Conservation (phyloP, 2,329 filamentous ascomycete genomes). For the Atkinsonella texensis region DNA sequence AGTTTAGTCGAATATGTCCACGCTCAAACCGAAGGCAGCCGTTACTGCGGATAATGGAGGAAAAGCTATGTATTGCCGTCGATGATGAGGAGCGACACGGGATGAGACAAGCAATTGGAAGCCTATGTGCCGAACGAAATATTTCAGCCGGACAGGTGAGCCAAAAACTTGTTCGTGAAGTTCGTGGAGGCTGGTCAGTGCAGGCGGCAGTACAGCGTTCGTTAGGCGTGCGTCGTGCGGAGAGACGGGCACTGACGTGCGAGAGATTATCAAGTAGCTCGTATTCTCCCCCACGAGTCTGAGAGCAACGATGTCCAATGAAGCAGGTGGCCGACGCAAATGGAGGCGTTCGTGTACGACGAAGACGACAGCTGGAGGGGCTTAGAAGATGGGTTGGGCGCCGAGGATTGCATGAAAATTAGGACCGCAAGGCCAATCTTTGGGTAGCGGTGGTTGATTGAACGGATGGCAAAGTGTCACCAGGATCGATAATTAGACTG, state of each 20-base stretch:
- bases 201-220: conserved; percentile 10
- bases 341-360: conserved; percentile 14
- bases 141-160: background rate
- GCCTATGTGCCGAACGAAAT: background rate
- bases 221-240: conserved; percentile 14
- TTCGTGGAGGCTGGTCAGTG: conserved; percentile 1
- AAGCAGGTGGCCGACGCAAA: conserved; percentile 10
- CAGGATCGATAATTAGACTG: background rate
- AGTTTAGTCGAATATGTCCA: background rate
- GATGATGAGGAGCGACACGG: background rate
- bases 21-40: background rate
- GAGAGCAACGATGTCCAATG: conserved; percentile 13
- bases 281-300: conserved; percentile 16
- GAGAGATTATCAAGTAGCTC: conserved; percentile 12
- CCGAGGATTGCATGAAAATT: conserved; percentile 4
- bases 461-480: conserved; percentile 1
- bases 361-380: conserved; percentile 9
- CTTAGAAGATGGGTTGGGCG: conserved; percentile 5
- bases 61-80: background rate
- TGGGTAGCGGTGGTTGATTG: conserved; percentile 3
- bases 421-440: conserved; percentile 1
- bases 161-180: background rate
- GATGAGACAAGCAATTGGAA: conserved; percentile 2
- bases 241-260: conserved; percentile 6
- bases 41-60: background rate